Evolutionary conservation across 2,329 filamentous ascomycete genomes (phyloP).

Genomic region (Diplodia sapinea): DNA sequence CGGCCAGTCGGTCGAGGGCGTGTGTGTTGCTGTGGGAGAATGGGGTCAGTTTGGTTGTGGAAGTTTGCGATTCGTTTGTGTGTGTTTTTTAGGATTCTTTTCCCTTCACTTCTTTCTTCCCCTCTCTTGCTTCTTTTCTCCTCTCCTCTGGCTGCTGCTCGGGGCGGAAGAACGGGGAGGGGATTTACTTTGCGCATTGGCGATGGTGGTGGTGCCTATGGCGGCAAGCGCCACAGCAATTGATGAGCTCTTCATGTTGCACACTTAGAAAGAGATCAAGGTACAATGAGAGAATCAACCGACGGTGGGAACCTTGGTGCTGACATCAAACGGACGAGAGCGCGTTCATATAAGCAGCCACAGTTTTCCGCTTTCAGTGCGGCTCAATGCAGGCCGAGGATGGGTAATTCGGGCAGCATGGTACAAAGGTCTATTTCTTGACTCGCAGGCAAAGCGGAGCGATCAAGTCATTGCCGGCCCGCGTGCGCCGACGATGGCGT

Average conservation of each 20-base stretch:
- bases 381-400: not conserved
- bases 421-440: not conserved
- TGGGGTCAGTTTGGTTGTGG: not conserved
- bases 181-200: not conserved
- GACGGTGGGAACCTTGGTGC: not conserved
- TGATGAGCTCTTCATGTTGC: conserved; percentile 4
- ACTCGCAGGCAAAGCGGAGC: not conserved
- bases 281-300: not conserved
- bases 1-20: conserved; percentile 10
- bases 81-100: not conserved
- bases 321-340: not conserved
- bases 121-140: not conserved
- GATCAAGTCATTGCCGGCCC: conserved; percentile 2
- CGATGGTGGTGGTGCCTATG: not conserved
- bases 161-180: not conserved
- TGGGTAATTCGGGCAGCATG: not conserved
- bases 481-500: not conserved
- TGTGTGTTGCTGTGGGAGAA: not conserved
- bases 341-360: not conserved
- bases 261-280: not conserved
- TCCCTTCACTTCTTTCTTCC: not conserved
- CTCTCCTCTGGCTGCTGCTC: not conserved
- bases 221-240: not conserved
- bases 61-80: not conserved
- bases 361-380: not conserved